phyloP scores from a whole-genome alignment of 805 yeast species.

The Starmerella bombicola region DNA sequence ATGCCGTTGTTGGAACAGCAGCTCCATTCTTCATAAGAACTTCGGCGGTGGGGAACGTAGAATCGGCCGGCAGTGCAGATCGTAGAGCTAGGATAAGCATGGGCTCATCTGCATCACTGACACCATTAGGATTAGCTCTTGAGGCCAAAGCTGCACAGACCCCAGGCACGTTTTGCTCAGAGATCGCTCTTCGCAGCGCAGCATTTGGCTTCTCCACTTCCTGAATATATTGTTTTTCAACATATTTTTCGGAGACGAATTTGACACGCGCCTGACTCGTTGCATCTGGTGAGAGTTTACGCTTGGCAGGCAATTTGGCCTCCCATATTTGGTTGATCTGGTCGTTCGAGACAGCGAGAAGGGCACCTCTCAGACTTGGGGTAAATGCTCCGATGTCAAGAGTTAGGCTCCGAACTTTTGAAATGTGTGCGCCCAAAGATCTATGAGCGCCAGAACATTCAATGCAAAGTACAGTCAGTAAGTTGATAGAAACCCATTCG shows the following conservation, averaged over 20 bases:
- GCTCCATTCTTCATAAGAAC: constrained; percentile 32
- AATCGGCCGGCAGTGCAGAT: constrained; percentile 21
- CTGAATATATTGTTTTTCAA: constrained; percentile 36
- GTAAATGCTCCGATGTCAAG: constrained; percentile 50
- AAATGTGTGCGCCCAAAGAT: constrained; percentile 67
- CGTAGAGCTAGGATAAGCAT: constrained; percentile 28
- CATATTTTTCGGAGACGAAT: constrained; percentile 60
- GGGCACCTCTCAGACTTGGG: constrained; percentile 45
- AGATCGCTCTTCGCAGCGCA: constrained; percentile 28
- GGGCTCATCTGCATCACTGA: constrained; percentile 25
- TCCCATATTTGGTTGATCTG: constrained; percentile 53
- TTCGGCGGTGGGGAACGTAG: constrained; percentile 31
- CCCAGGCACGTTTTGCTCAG: constrained; percentile 24
- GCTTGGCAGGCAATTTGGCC: constrained; percentile 26
- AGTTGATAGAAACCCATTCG: constrained; percentile 78
- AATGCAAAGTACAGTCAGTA: constrained; percentile 62
- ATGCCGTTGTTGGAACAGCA: constrained; percentile 12
- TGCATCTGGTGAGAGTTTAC: constrained; percentile 28
- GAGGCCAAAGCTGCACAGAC: constrained; percentile 30
- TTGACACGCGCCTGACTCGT: constrained; percentile 38
- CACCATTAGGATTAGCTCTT: constrained; percentile 31
- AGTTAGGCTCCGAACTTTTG: constrained; percentile 67
- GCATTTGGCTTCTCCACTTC: constrained; percentile 28
- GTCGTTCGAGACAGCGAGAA: constrained; percentile 46
- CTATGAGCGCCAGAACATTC: constrained; percentile 84